Conservation (phyloP, 1,284 basidiomycete genomes). For the Rhodotorula sp. region DNA sequence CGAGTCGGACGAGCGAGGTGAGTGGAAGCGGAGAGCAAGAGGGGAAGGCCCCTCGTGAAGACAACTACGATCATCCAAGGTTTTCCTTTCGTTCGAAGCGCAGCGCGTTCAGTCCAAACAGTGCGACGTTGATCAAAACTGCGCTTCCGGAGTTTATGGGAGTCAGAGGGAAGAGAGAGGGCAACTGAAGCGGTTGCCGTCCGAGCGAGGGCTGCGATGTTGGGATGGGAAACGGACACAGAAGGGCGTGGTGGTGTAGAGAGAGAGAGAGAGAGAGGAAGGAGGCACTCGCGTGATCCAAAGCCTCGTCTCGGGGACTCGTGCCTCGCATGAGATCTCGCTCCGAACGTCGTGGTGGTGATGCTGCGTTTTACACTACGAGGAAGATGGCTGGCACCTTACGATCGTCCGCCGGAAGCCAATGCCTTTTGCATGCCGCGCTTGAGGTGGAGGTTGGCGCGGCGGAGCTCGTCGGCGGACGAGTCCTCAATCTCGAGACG, state of each 20-base stretch:
- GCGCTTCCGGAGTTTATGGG: too few species aligned
- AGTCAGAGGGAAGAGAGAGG: not conserved
- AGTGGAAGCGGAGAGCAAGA: not conserved
- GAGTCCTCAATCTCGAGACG: slow-evolving; percentile 94
- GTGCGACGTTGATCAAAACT: slow-evolving; percentile 1
- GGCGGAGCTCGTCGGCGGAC: slow-evolving; percentile 85
- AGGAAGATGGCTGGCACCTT: too few species aligned
- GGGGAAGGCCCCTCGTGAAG: too few species aligned
- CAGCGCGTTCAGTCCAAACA: not conserved
- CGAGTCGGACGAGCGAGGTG: not conserved
- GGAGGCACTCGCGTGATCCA: too few species aligned
- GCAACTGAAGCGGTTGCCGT: not conserved
- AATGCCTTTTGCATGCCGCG: slow-evolving; percentile 85
- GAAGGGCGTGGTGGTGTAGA: not conserved
- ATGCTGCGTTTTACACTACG: too few species aligned
- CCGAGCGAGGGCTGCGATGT: not conserved
- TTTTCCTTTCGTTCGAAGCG: not conserved
- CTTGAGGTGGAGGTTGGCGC: slow-evolving; percentile 87
- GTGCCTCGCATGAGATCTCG: too few species aligned
- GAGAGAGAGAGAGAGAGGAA: slow-evolving; percentile 7
- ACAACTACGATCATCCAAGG: not conserved
- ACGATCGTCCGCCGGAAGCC: too few species aligned
- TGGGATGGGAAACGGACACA: not conserved
- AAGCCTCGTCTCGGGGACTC: too few species aligned
- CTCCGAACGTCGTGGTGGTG: too few species aligned